phyloP scores from a whole-genome alignment of 495 filamentous ascomycete species.

The Annulohypoxylon stygium region DNA sequence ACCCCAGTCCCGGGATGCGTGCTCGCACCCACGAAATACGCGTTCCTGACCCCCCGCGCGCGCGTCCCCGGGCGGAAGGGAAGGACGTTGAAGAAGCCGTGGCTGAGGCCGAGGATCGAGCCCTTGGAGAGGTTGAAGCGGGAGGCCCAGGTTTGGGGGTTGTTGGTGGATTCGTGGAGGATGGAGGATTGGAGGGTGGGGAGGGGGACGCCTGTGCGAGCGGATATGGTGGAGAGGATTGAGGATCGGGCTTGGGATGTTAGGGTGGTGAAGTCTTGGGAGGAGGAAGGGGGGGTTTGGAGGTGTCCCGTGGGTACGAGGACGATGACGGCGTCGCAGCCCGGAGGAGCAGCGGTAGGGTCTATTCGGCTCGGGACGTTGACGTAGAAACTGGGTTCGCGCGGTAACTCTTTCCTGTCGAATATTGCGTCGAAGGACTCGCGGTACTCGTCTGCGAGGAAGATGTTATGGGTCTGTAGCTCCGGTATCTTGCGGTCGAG shows the following conservation, averaged over 20 bases:
- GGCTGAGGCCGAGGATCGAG: slow-evolving; percentile 74
- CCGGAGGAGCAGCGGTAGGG: slow-evolving; percentile 71
- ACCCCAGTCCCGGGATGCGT: slow-evolving; percentile 81
- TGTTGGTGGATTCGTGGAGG: slow-evolving; percentile 71
- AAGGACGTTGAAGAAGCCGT: slow-evolving; percentile 79
- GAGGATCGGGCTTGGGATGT: slow-evolving; percentile 64
- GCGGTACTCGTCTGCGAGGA: slow-evolving; percentile 75
- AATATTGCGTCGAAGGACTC: slow-evolving; percentile 80
- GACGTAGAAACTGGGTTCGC: slow-evolving; percentile 77
- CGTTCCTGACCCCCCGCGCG: slow-evolving; percentile 60
- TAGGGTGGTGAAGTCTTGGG: slow-evolving; percentile 69
- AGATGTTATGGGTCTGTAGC: slow-evolving; percentile 78
- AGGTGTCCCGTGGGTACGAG: slow-evolving; percentile 78
- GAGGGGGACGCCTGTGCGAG: slow-evolving; percentile 63
- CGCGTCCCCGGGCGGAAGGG: slow-evolving; percentile 71
- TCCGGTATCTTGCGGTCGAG: slow-evolving; percentile 67
- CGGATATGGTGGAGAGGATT: slow-evolving; percentile 67
- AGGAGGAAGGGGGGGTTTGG: neutral
- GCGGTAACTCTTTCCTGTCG: slow-evolving; percentile 71
- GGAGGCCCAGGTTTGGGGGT: slow-evolving; percentile 69
- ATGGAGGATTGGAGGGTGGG: slow-evolving; percentile 59
- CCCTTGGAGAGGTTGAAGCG: slow-evolving; percentile 79
- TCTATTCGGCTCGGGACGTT: slow-evolving; percentile 78
- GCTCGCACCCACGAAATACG: slow-evolving; percentile 77
- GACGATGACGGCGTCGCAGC: slow-evolving; percentile 71